phyloP scores from a whole-genome alignment of 495 filamentous ascomycete species.

The Neurospora sp. region DNA sequence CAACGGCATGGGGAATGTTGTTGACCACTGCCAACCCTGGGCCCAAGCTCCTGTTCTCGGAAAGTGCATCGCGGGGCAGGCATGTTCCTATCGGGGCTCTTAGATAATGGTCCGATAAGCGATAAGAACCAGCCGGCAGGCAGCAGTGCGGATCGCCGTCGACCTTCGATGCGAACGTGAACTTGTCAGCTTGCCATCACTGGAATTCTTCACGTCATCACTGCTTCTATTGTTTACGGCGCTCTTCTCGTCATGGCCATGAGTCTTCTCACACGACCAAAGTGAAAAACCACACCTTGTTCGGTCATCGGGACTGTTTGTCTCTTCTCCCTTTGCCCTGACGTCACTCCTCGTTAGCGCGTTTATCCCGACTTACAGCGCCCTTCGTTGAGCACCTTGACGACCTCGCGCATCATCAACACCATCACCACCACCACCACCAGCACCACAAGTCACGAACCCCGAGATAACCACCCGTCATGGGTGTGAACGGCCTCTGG shows the following conservation, averaged over 20 bases:
- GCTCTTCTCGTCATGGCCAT: background rate
- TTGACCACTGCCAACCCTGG: background rate
- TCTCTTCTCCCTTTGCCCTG: background rate
- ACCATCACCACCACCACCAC: background rate
- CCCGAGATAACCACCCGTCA: slow-evolving; percentile 24
- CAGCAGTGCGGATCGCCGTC: background rate
- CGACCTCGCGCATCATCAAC: background rate
- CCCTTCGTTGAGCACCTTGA: slow-evolving; percentile 3
- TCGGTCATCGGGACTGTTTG: background rate
- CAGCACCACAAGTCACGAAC: background rate
- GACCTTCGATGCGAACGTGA: background rate
- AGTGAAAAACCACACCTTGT: background rate
- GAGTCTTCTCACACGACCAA: background rate
- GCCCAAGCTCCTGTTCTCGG: background rate
- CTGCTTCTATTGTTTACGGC: background rate
- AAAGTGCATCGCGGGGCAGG: background rate
- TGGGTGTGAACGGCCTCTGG: slow-evolving; percentile 99
- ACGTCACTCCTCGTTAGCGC: background rate
- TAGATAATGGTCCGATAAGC: no score
- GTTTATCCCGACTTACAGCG: background rate
- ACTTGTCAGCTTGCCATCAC: background rate
- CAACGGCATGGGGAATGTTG: background rate
- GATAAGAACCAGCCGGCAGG: background rate
- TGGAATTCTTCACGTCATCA: background rate
- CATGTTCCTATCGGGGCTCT: no score